Evolutionary conservation across 108 stramenopile genomes (phyloP).

Genomic region (Aurantiochytrium sp.): DNA sequence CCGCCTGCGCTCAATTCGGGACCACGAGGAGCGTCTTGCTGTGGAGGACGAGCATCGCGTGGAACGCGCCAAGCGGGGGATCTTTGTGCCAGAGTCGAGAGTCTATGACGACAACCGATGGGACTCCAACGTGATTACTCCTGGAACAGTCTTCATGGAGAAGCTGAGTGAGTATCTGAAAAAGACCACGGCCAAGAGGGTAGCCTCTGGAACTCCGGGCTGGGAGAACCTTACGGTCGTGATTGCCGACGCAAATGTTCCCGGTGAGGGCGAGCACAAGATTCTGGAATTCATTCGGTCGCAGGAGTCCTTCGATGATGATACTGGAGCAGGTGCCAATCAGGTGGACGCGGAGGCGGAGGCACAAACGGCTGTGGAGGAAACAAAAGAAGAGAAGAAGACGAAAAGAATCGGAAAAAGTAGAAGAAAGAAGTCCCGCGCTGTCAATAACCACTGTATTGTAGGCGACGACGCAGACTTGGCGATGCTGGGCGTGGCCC

Average conservation of each 20-base stretch:
- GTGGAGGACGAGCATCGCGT: conserved; percentile 69
- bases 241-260: conserved; percentile 84
- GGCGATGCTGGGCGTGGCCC: conserved; percentile 97
- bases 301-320: conserved; percentile 36
- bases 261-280: conserved; percentile 93
- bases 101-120: conserved; percentile 26
- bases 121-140: conserved; percentile 98
- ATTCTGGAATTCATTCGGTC: conserved; percentile 92
- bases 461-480: conserved; percentile 98
- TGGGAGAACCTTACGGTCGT: conserved; percentile 80
- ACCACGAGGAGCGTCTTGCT: conserved; percentile 71
- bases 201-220: conserved; percentile 63
- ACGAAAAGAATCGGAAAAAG: neutral
- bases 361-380: conserved; percentile 24
- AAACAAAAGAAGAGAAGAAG: conserved; percentile 19
- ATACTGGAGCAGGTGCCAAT: neutral
- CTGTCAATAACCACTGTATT: conserved; percentile 68
- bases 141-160: conserved; percentile 94
- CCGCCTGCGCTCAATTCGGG: conserved; percentile 87
- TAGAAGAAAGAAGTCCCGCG: neutral
- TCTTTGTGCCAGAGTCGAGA: conserved; percentile 35
- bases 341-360: neutral
- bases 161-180: conserved; percentile 63
- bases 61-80: conserved; percentile 49
- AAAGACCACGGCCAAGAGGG: conserved; percentile 53